Evolutionary conservation across 1,284 basidiomycete genomes (phyloP).

Genomic region (Ustilago esculenta): DNA sequence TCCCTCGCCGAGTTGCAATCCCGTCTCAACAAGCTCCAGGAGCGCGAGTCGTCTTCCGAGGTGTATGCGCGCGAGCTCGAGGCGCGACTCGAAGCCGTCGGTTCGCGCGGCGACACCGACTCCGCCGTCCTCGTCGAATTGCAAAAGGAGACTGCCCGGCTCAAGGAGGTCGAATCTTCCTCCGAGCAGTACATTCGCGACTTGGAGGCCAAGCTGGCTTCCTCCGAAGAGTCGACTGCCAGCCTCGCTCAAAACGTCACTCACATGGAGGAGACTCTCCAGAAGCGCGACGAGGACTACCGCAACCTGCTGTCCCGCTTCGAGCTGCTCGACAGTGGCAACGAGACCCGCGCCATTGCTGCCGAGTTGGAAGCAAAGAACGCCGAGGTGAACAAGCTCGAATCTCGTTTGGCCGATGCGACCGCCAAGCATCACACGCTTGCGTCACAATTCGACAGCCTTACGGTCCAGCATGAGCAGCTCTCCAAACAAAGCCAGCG

Average conservation of each 20-base stretch:
- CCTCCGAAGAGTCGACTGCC: conserved; percentile 79
- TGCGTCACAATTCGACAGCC: conserved; percentile 21
- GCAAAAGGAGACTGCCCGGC: conserved; percentile 80
- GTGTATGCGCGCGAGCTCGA: conserved; percentile 92
- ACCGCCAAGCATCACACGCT: conserved; percentile 30
- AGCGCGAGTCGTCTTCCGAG: conserved; percentile 90
- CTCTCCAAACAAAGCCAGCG: conserved; percentile 7
- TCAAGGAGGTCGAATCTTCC: conserved; percentile 79
- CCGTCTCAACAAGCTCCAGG: conserved; percentile 81
- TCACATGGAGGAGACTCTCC: conserved; percentile 79
- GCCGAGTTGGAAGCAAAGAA: conserved; percentile 84
- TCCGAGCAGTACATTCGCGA: conserved; percentile 86
- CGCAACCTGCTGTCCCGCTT: conserved; percentile 78
- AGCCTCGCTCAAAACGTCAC: conserved; percentile 78
- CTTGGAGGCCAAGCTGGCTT: conserved; percentile 81
- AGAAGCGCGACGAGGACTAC: conserved; percentile 75
- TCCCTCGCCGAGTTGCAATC: conserved; percentile 80
- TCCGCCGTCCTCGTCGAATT: conserved; percentile 82
- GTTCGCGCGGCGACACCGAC: conserved; percentile 79
- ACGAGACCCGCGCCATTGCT: conserved; percentile 64
- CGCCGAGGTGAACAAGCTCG: conserved; percentile 77
- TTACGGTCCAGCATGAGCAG: conserved; percentile 26
- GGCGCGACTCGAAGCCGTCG: conserved; percentile 82
- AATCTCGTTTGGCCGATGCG: conserved; percentile 69
- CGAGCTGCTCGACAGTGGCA: conserved; percentile 73